Conservation (phyloP, 2,329 filamentous ascomycete genomes). For the Pyricularia sp. region DNA sequence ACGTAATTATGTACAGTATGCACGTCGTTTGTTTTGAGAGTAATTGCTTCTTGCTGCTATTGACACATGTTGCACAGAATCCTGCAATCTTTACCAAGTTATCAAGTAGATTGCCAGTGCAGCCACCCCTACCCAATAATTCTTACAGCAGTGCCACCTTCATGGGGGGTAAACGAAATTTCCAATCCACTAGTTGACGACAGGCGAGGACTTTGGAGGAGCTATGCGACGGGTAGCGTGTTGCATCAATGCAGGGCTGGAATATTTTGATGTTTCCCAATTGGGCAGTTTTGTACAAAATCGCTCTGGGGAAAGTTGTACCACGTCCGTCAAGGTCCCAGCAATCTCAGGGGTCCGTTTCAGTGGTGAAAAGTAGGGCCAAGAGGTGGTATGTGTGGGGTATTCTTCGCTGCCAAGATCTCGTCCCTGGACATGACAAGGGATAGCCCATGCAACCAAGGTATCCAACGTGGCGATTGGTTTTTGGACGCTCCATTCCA, state of each 20-base stretch:
- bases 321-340: not conserved
- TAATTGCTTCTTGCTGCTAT: not conserved
- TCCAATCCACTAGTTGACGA: not conserved
- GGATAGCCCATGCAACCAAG: not conserved
- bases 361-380: not conserved
- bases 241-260: not conserved
- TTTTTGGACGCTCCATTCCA: not conserved
- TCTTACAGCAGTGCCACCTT: not conserved
- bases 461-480: not conserved
- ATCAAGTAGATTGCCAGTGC: not conserved
- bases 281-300: not conserved
- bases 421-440: not conserved
- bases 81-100: not conserved
- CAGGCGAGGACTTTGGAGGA: not conserved
- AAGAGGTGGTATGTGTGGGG: not conserved
- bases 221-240: not conserved
- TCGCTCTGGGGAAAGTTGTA: not conserved
- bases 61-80: not conserved
- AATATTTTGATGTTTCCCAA: not conserved
- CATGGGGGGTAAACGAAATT: not conserved
- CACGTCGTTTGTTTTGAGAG: not conserved
- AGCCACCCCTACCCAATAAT: not conserved
- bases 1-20: not conserved
- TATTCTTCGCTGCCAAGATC: not conserved
- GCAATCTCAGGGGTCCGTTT: not conserved